Percentiles rank a stretch among this genome's conserved stretches.
These are phyloP conservation scores for Trametes cinnabarina DNA, from an alignment of 768 basidiomycete genomes.

Conservation along the genomic window DNA sequence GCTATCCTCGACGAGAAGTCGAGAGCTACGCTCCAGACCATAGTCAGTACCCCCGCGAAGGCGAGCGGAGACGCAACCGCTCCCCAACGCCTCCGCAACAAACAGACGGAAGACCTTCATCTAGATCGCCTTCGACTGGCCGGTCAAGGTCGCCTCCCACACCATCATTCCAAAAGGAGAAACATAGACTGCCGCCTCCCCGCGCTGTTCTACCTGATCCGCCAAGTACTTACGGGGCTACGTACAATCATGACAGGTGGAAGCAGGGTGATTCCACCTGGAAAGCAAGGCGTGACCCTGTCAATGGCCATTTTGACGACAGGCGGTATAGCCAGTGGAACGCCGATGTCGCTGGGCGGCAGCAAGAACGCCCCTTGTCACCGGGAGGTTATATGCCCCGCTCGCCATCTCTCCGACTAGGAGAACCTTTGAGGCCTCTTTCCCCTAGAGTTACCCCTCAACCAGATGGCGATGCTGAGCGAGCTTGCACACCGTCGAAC, in stretches of 20 bases:
- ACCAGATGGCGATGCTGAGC: slow-evolving; percentile 12
- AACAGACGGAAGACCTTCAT: background rate
- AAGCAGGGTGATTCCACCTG: slow-evolving; percentile 1
- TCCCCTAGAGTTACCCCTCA: slow-evolving; percentile 21
- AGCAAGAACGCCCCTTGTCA: background rate
- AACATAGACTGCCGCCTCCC: slow-evolving; percentile 31
- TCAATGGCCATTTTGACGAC: background rate
- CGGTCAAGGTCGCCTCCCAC: slow-evolving; percentile 28
- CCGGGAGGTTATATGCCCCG: slow-evolving; percentile 1
- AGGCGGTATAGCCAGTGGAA: background rate
- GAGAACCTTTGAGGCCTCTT: slow-evolving; percentile 15
- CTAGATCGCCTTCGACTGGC: slow-evolving; percentile 22
- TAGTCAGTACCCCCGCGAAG: slow-evolving; percentile 7
- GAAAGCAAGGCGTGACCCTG: background rate
- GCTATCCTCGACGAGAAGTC: slow-evolving; percentile 10
- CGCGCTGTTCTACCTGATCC: slow-evolving; percentile 17
- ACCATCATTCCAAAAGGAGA: slow-evolving; percentile 23
- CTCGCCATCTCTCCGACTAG: slow-evolving; percentile 3
- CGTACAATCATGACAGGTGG: slow-evolving; percentile 18
- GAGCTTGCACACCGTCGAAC: slow-evolving; percentile 9
- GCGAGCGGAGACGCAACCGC: slow-evolving; percentile 10
- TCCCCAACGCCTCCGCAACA: slow-evolving; percentile 5
- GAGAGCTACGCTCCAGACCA: slow-evolving; percentile 8
- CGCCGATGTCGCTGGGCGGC: background rate
- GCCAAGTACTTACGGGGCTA: slow-evolving; percentile 6